A percentile compares a stretch with the other conserved stretches of the same genome.
Conservation (phyloP, 805 yeast species). For the Vanderwaltozyma polyspora region DNA sequence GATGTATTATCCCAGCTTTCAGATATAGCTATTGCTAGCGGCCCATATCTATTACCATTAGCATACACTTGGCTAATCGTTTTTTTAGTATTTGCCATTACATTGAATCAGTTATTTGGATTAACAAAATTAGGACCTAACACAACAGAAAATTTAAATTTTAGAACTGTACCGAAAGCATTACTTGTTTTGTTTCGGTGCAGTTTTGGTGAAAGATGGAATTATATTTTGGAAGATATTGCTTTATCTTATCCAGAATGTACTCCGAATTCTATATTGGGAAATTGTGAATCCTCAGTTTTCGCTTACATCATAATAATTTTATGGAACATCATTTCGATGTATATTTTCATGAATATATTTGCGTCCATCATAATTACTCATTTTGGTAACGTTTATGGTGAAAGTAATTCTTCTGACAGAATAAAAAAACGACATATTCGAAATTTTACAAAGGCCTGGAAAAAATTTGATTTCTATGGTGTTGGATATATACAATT, state of each 20-base stretch:
- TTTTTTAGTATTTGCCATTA: not conserved
- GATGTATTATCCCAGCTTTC: not conserved
- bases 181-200: not conserved
- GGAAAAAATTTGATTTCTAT: not conserved
- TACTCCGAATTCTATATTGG: not conserved
- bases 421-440: not conserved
- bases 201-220: slow-evolving; percentile 4
- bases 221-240: slow-evolving; percentile 2
- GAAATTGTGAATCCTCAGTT: not conserved
- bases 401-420: not conserved
- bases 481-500: not conserved
- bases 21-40: slow-evolving; percentile 1
- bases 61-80: slow-evolving; percentile 1
- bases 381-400: slow-evolving; percentile 1
- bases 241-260: not conserved
- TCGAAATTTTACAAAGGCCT: not conserved
- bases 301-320: slow-evolving; percentile 1
- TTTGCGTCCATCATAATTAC: slow-evolving; percentile 1
- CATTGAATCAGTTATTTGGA: slow-evolving; percentile 1
- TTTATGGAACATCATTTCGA: slow-evolving; percentile 2
- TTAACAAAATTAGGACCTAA: slow-evolving; percentile 2
- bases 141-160: slow-evolving; percentile 1
- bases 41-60: not conserved
- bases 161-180: slow-evolving; percentile 1
- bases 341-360: slow-evolving; percentile 2